Base-by-base conservation (phyloP, 192 early-diverging fungal genomes). In the Chytriomyces confervae region DNA sequence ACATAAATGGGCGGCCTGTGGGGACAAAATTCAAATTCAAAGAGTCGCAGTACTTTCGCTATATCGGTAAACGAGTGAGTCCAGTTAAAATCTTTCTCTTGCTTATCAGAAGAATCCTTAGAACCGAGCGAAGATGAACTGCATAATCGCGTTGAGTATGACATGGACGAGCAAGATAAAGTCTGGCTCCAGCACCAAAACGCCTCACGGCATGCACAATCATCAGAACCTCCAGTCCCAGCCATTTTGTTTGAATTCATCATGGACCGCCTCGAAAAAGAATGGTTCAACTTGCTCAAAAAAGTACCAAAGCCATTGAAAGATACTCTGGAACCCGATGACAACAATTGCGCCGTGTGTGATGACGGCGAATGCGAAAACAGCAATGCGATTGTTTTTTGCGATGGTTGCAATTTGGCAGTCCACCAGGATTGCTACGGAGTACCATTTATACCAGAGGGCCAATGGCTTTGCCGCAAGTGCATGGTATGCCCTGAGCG, bases 401-500 rank as follows among this genome's bases (percentile, higher is more conserved):
- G 98, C 86, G 98, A 99, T 83, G 98, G 98, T 0, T 99, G 98
- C 82, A 97, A 99, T 80, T 81, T 99, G 64, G 97, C 97, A 3
- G 98, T 99, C 8, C 98, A 99, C 86, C 98, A 99, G 88, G 97
- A 98, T 81, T 99, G 98, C 81, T 99, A 99, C 82, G 98, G 98
- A 24, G 91, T 99, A 53, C 97, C 98, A 2, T 98, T 94, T 81
- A 98, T 99, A 65, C 98, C 98, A 9, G 98, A 99, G 86, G 98
- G 97, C 10, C 97, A 97, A 82, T 99, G 98, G 98, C 86, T 99
- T 36, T 99, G 98, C 76, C 91, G 98, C 24, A 94, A 93, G 69
- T 99, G 98, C 85, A 98, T 98, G 94, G 84, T 98, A 57, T 93
- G 93, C 44, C 98, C 98, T 1, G 96, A 97, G 61, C 89, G 87